Evolutionary conservation across 495 filamentous ascomycete species (phyloP).

Genomic region (Tuber melanosporum): DNA sequence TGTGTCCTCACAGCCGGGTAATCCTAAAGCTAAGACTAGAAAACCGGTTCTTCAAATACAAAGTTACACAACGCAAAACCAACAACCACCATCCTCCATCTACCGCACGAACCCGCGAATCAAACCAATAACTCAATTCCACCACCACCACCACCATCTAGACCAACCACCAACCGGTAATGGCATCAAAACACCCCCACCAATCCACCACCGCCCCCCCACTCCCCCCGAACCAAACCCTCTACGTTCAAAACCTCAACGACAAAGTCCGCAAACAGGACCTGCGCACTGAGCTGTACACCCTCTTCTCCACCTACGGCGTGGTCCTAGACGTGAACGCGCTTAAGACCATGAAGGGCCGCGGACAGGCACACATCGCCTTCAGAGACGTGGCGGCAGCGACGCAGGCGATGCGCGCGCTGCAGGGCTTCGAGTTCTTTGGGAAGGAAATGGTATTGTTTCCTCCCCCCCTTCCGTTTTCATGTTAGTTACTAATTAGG

Average conservation of each 20-base stretch:
- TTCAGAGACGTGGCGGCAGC: constrained; percentile 80
- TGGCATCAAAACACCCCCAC: constrained; percentile 19
- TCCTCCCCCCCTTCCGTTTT: background rate
- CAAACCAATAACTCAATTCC: constrained; percentile 3
- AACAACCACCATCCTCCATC: constrained; percentile 7
- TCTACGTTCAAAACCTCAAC: constrained; percentile 79
- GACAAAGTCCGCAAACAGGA: constrained; percentile 81
- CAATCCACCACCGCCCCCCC: constrained; percentile 8
- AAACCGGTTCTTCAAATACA: background rate
- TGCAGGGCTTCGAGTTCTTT: constrained; percentile 81
- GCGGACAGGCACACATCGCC: constrained; percentile 89
- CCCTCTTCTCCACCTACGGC: constrained; percentile 88
- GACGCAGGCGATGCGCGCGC: constrained; percentile 79
- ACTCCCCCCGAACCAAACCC: constrained; percentile 48
- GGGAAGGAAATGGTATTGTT: constrained; percentile 71
- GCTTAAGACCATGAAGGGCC: constrained; percentile 80
- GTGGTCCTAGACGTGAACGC: constrained; percentile 90
- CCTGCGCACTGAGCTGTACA: constrained; percentile 76
- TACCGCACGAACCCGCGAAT: background rate
- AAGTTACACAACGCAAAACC: background rate
- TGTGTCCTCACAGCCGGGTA: background rate
- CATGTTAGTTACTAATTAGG: background rate
- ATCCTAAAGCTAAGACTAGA: background rate
- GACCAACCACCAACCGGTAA: constrained; percentile 1
- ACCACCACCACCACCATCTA: constrained; percentile 1